A percentile compares a stretch with the other conserved stretches of the same genome.
Evolutionary conservation across 805 yeast genomes (phyloP).

Genomic region (Vanderwaltozyma yarrowii): DNA sequence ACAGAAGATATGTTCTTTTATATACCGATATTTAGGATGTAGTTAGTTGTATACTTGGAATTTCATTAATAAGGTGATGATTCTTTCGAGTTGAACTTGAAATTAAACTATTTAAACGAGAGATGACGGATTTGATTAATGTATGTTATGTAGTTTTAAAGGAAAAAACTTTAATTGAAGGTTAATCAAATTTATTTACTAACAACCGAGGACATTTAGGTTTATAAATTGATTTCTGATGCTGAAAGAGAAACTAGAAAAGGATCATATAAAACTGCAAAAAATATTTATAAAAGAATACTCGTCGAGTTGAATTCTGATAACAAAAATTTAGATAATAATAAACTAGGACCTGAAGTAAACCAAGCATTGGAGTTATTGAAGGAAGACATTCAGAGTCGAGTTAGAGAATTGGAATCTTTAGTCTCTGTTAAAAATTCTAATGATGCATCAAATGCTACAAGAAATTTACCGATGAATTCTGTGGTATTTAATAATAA

Average conservation of each 20-base stretch:
- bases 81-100: too few relatives aligned
- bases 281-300: conserved; percentile 3
- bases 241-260: conserved; percentile 42
- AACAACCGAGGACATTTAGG: too few relatives aligned
- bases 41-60: too few relatives aligned
- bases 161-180: too few relatives aligned
- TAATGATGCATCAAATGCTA: conserved; percentile 9
- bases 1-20: too few relatives aligned
- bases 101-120: too few relatives aligned
- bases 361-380: conserved; percentile 6
- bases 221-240: conserved; percentile 39
- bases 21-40: too few relatives aligned
- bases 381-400: conserved; percentile 20
- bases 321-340: not conserved
- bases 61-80: too few relatives aligned
- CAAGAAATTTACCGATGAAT: conserved; percentile 14
- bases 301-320: not conserved
- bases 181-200: too few relatives aligned
- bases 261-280: conserved; percentile 22
- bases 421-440: conserved; percentile 8
- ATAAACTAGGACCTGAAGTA: conserved; percentile 2
- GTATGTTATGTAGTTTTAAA: too few relatives aligned
- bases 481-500: conserved; percentile 6
- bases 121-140: too few relatives aligned
- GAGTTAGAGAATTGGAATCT: conserved; percentile 27